Conservation (phyloP, 495 filamentous ascomycete species). For the Clavariopsis aquatica region DNA sequence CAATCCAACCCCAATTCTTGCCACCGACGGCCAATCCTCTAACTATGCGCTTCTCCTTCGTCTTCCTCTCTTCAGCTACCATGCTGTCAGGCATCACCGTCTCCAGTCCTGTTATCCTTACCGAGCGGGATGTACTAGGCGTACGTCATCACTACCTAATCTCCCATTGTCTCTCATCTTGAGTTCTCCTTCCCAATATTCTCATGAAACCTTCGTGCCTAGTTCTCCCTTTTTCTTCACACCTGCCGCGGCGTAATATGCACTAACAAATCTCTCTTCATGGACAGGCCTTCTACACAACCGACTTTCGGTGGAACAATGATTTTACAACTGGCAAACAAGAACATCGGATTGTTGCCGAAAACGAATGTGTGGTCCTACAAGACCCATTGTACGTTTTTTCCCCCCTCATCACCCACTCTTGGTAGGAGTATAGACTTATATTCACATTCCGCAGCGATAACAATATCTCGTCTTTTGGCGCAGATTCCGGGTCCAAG, state of each 20-base stretch:
- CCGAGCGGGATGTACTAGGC: not conserved
- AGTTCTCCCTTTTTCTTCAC: no score
- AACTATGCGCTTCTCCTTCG: not conserved
- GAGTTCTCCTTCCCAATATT: not conserved
- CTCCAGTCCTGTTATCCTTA: not conserved
- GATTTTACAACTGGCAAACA: no score
- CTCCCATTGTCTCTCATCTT: not conserved
- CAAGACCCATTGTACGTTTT: no score
- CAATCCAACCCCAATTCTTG: not conserved
- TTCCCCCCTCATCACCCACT: no score
- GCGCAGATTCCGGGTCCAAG: constrained; percentile 6
- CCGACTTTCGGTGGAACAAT: no score
- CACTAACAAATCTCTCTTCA: no score
- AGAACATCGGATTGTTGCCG: no score
- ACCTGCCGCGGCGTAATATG: no score
- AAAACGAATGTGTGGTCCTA: no score
- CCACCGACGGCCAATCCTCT: not conserved
- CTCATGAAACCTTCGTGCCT: no score
- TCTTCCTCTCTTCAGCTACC: not conserved
- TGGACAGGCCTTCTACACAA: no score
- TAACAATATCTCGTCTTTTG: constrained; percentile 16
- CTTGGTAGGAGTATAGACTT: no score
- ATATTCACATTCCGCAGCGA: constrained; percentile 8
- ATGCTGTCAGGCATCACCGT: not conserved
- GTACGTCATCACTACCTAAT: not conserved